Percentiles rank a stretch among this genome's conserved stretches.
phyloP scores from a whole-genome alignment of 2,329 filamentous ascomycete genomes.

The Trichoderma gracile region DNA sequence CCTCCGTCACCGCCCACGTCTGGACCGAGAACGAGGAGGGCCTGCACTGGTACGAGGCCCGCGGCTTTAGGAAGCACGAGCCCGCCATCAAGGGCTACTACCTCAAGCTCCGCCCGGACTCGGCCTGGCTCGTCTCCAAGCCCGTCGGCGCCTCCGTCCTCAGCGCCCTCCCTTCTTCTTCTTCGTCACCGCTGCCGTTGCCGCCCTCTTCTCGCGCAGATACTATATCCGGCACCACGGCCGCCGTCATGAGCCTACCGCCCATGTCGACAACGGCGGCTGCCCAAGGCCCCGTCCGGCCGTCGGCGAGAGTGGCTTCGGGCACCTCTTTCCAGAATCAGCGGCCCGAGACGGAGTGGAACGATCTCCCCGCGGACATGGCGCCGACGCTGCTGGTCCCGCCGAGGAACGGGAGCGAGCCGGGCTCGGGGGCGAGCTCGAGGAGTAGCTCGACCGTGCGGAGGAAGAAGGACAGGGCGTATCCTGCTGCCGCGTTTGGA shows the following conservation, averaged over 20 bases:
- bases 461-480: constrained; percentile 62
- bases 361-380: constrained; percentile 65
- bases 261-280: constrained; percentile 25
- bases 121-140: constrained; percentile 60
- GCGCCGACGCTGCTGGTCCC: constrained; percentile 39
- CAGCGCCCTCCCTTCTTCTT: constrained; percentile 30
- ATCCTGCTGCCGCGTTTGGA: constrained; percentile 63
- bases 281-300: constrained; percentile 28
- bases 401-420: constrained; percentile 36
- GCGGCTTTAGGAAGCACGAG: constrained; percentile 55
- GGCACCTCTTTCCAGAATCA: constrained; percentile 59
- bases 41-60: constrained; percentile 60
- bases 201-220: constrained; percentile 25
- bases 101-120: constrained; percentile 59
- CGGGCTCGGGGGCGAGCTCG: constrained; percentile 50
- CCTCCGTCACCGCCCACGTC: constrained; percentile 62
- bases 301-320: constrained; percentile 32
- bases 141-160: constrained; percentile 39
- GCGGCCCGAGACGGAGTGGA: constrained; percentile 64
- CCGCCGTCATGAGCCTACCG: constrained; percentile 38
- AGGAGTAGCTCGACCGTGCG: constrained; percentile 55
- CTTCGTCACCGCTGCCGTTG: too few species aligned
- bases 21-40: constrained; percentile 68
- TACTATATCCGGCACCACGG: constrained; percentile 35
- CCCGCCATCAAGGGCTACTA: constrained; percentile 60